Percentiles rank a stretch among this genome's conserved stretches.
Conservation (phyloP, 2,329 filamentous ascomycete species). For the Alternaria longipes region DNA sequence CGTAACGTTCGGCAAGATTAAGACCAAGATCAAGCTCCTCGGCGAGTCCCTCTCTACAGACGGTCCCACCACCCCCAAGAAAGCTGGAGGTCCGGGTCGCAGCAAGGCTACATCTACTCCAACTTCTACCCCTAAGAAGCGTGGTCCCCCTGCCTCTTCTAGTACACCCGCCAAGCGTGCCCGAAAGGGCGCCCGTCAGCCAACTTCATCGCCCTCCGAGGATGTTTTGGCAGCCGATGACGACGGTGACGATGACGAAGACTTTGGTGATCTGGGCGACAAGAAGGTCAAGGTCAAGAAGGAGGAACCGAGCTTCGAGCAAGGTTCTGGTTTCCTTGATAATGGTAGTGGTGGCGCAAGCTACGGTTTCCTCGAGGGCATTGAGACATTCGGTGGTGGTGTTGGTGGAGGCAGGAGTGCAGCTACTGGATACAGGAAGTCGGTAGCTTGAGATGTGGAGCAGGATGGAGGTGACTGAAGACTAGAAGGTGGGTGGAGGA, state of each 20-base stretch:
- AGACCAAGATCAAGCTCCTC: slow-evolving; percentile 39
- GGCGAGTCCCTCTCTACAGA: slow-evolving; percentile 14
- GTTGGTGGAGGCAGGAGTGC: background rate
- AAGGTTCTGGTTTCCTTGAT: background rate
- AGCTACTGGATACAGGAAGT: background rate
- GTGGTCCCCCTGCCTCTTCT: background rate
- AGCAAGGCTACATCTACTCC: background rate
- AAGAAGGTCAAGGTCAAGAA: background rate
- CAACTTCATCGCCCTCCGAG: background rate
- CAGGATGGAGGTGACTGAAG: background rate
- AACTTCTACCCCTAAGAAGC: slow-evolving; percentile 34
- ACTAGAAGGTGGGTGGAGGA: rapidly evolving
- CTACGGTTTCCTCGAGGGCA: background rate
- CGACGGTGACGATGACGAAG: slow-evolving; percentile 28
- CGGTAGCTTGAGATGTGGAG: background rate
- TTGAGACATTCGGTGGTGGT: background rate
- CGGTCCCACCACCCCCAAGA: slow-evolving; percentile 3
- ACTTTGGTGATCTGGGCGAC: slow-evolving; percentile 4
- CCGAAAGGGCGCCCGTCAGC: slow-evolving; percentile 17
- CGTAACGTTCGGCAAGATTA: slow-evolving; percentile 46
- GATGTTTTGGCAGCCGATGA: background rate
- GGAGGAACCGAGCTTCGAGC: slow-evolving; percentile 7
- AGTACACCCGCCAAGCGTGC: slow-evolving; percentile 22
- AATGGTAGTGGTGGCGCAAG: background rate
- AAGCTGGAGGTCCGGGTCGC: background rate